Evolutionary conservation across 441 rosid genomes (phyloP), one percentile per base, ranked within the genome.

Genomic region (Erodium moschatum): DNA sequence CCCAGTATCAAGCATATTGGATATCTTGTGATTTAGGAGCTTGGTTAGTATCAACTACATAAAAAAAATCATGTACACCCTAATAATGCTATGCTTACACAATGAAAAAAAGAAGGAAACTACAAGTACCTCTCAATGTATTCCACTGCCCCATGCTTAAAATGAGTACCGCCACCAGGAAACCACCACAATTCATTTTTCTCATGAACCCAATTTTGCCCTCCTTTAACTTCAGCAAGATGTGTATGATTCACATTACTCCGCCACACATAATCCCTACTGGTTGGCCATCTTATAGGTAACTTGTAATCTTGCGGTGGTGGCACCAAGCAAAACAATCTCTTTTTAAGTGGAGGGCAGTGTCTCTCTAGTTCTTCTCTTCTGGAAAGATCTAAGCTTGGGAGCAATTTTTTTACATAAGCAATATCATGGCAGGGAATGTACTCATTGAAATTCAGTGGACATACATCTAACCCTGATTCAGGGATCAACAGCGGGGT

Each of bases 151-250:
- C 98, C 98, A 58, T 89, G 91, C 82, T 91, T 93, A 78, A 93
- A 93, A 86, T 93, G 96, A 68, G 98, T 88, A 67, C 98, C 98
- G 35, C 98, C 98, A 38, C 98, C 96, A 0, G 98, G 98, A 68
- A 93, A 93, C 96, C 95, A 91, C 97, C 97, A 91, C 29, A 89
- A 75, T 75, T 81, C 84, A 64, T 80, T 82, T 70, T 82, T 85
- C 71, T 85, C 86, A 63, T 89, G 98, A 42, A 93, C 93, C 98
- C 98, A 93, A 70, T 87, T 91, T 72, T 93, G 96, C 15, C 97
- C 98, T 81, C 97, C 96, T 77, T 91, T 89, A 42, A 91, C 90
- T 74, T 85, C 83, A 72, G 97, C 93, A 64, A 93, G 96, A 80
- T 16, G 93, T 15, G 92, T 83, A 79, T 89, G 97, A 80, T 93